These are phyloP conservation scores for Aspergillus pseudonomiae DNA, from an alignment of 2,329 filamentous ascomycete genomes.

Conservation along the genomic window DNA sequence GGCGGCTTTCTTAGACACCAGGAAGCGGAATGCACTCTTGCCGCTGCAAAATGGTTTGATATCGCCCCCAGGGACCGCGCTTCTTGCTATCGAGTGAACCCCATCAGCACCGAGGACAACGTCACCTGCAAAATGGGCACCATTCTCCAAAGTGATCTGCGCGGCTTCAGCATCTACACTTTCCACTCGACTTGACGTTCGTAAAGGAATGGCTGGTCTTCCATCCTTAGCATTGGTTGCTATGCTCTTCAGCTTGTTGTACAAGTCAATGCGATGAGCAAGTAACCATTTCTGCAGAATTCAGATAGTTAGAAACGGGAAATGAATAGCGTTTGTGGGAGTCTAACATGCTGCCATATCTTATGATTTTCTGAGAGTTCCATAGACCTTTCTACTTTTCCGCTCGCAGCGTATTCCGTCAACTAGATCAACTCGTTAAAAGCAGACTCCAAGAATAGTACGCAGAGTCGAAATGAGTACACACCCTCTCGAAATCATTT, in stretches of 20 bases:
- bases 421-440: background rate
- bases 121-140: constrained; percentile 47
- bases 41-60: constrained; percentile 49
- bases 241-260: constrained; percentile 52
- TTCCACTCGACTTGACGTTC: constrained; percentile 31
- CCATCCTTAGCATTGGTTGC: constrained; percentile 25
- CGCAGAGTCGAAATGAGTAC: background rate
- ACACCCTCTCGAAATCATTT: background rate
- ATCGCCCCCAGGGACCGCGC: constrained; percentile 26
- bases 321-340: background rate
- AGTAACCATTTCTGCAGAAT: constrained; percentile 48
- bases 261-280: constrained; percentile 55
- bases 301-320: background rate
- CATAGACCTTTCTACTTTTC: background rate
- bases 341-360: background rate
- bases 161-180: constrained; percentile 42
- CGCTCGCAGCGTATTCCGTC: background rate
- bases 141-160: constrained; percentile 48
- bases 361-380: background rate
- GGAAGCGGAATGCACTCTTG: constrained; percentile 59
- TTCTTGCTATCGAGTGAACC: constrained; percentile 38
- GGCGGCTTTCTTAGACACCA: constrained; percentile 50
- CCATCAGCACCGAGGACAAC: constrained; percentile 56
- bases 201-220: background rate
- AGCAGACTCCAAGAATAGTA: background rate